Percentiles rank a stretch among this genome's conserved stretches.
Conservation (phyloP, 2,329 filamentous ascomycete genomes). For the Aspergillus fijiensis region DNA sequence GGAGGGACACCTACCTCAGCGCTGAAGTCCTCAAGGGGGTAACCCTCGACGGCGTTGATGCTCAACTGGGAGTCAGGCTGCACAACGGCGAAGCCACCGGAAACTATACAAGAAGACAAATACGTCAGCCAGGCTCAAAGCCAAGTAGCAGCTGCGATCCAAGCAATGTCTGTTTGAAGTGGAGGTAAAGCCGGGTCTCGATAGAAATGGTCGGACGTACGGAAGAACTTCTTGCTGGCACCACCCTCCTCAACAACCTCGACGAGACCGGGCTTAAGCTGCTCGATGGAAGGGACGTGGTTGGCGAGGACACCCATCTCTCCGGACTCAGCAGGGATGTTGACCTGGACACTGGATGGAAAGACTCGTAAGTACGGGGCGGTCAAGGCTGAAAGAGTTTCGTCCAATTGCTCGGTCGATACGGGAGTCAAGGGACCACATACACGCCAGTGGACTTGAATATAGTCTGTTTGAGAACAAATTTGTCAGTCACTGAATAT, state of each 20-base stretch:
- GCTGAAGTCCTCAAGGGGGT: constrained; percentile 93
- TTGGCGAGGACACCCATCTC: constrained; percentile 99
- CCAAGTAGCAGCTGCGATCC: constrained; percentile 1
- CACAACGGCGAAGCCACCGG: constrained; percentile 93
- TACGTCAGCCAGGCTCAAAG: constrained; percentile 19
- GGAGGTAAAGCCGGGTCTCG: constrained; percentile 6
- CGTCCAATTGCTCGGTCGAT: constrained; percentile 13
- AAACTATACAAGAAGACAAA: constrained; percentile 59
- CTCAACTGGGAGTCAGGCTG: constrained; percentile 92
- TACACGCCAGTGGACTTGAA: constrained; percentile 72
- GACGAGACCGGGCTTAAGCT: constrained; percentile 93
- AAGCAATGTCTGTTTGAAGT: background rate
- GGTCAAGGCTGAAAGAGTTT: constrained; percentile 17
- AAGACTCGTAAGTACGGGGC: constrained; percentile 55
- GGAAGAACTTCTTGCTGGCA: constrained; percentile 92
- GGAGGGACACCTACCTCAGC: constrained; percentile 59
- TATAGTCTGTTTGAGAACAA: constrained; percentile 54
- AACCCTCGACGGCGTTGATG: constrained; percentile 98
- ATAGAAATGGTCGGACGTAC: constrained; percentile 57
- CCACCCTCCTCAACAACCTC: constrained; percentile 94
- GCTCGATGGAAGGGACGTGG: constrained; percentile 98
- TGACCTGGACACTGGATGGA: constrained; percentile 84
- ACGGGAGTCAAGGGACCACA: constrained; percentile 34
- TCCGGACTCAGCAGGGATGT: constrained; percentile 95
- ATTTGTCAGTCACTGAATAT: constrained; percentile 24